A percentile compares a stretch with the other conserved stretches of the same genome.
Evolutionary conservation across 2,329 filamentous ascomycete species (phyloP).

Genomic region (Myrmaecium sp.): DNA sequence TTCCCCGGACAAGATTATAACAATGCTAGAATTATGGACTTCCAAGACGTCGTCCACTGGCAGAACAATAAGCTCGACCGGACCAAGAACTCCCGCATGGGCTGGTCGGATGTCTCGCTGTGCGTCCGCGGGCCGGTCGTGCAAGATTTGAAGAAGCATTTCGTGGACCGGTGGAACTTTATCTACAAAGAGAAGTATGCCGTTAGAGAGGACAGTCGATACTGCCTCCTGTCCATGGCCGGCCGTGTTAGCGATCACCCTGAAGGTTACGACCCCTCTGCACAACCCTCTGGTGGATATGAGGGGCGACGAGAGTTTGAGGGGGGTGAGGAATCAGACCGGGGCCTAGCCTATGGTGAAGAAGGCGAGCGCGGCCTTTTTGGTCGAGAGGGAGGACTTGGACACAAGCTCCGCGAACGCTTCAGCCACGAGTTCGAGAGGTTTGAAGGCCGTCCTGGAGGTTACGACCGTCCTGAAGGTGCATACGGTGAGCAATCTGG

Average conservation of each 20-base stretch:
- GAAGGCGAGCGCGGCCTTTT: conserved; percentile 17
- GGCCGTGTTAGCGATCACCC: conserved; percentile 12
- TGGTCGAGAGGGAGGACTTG: conserved; percentile 11
- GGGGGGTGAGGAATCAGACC: conserved; percentile 18
- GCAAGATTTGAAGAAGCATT: conserved; percentile 58
- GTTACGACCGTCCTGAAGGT: conserved; percentile 2
- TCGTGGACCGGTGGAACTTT: conserved; percentile 81
- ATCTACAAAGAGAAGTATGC: conserved; percentile 73
- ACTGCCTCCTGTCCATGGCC: conserved; percentile 16
- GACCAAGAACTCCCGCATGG: conserved; percentile 67
- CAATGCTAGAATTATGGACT: conserved; percentile 70
- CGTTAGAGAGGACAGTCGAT: conserved; percentile 35
- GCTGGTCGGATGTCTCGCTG: conserved; percentile 77
- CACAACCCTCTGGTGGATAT: too few species aligned
- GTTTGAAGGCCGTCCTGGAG: too few species aligned
- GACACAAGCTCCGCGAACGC: conserved; percentile 13
- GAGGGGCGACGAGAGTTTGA: conserved; percentile 16
- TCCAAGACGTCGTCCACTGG: conserved; percentile 60
- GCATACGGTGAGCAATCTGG: conserved; percentile 10
- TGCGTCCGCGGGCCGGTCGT: conserved; percentile 61
- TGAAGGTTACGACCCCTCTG: conserved; percentile 25
- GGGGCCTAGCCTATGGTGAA: conserved; percentile 16
- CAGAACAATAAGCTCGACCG: conserved; percentile 77
- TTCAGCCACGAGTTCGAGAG: too few species aligned
- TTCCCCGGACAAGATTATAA: conserved; percentile 91